These are phyloP conservation scores for Suhomyces atakaporum DNA, from an alignment of 1,139 yeast species.

Conservation along the genomic window DNA sequence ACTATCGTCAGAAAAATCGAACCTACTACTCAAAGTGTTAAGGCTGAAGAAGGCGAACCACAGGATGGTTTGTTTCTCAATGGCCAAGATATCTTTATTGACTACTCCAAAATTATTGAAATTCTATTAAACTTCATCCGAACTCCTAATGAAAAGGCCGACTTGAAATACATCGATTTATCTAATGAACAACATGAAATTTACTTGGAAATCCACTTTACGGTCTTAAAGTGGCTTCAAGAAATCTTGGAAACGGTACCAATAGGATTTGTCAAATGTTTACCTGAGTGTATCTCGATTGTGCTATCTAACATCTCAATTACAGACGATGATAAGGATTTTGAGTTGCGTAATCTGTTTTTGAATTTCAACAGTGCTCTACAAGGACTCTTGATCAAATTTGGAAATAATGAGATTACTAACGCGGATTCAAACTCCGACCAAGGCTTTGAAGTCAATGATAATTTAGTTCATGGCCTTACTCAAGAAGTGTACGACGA, in stretches of 20 bases:
- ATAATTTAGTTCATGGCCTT: constrained; percentile 31
- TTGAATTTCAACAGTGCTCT: constrained; percentile 38
- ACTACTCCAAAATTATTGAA: constrained; percentile 77
- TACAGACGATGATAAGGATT: constrained; percentile 41
- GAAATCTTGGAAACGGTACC: constrained; percentile 77
- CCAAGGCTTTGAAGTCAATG: constrained; percentile 14
- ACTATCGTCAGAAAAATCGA: constrained; percentile 23
- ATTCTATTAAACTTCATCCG: constrained; percentile 79
- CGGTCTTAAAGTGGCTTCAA: constrained; percentile 82
- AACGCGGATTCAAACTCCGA: constrained; percentile 4
- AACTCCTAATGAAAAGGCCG: constrained; percentile 32
- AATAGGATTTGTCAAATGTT: constrained; percentile 64
- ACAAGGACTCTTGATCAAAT: constrained; percentile 35
- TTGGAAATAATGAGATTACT: constrained; percentile 23
- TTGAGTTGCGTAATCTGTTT: constrained; percentile 41
- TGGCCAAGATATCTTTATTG: constrained; percentile 85
- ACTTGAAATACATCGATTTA: constrained; percentile 29
- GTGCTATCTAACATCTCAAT: constrained; percentile 41
- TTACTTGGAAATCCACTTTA: constrained; percentile 77
- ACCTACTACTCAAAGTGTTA: constrained; percentile 34
- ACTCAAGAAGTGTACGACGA: constrained; percentile 44
- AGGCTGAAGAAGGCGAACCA: constrained; percentile 20
- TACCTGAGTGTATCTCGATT: constrained; percentile 45
- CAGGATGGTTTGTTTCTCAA: constrained; percentile 60
- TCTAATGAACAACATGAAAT: constrained; percentile 43